These are phyloP conservation scores for Boletus rubropictus DNA, from an alignment of 768 basidiomycete genomes.

Conservation along the genomic window DNA sequence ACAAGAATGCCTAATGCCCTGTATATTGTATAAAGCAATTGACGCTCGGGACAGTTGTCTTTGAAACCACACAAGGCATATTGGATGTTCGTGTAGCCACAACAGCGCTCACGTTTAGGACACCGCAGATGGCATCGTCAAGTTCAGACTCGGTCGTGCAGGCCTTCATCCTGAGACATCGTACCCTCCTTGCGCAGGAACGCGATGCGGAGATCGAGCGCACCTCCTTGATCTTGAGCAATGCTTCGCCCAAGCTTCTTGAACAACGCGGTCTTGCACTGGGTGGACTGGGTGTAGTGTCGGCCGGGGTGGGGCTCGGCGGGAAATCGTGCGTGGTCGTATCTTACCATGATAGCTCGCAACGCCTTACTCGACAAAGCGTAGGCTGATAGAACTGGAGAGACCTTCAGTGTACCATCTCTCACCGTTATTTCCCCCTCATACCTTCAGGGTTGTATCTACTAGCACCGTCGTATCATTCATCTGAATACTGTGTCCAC, in stretches of 20 bases:
- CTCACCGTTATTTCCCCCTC: conserved; percentile 70
- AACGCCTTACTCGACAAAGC: conserved; percentile 30
- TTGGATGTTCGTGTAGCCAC: no score
- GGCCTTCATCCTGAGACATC: conserved; percentile 64
- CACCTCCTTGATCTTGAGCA: conserved; percentile 70
- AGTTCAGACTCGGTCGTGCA: conserved; percentile 32
- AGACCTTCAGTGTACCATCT: conserved; percentile 76
- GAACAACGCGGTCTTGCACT: conserved; percentile 84
- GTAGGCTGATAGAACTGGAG: conserved; percentile 81
- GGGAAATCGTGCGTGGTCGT: conserved; percentile 70
- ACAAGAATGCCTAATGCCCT: no score
- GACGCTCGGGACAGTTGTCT: no score
- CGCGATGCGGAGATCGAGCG: conserved; percentile 81
- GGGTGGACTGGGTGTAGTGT: conserved; percentile 61
- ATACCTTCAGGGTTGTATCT: conserved; percentile 64
- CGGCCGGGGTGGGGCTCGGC: conserved; percentile 80
- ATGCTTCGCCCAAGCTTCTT: conserved; percentile 78
- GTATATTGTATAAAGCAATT: no score
- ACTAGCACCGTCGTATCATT: neutral
- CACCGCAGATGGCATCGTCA: conserved; percentile 3
- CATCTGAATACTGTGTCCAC: conserved; percentile 7
- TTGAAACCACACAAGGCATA: no score
- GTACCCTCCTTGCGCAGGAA: conserved; percentile 62
- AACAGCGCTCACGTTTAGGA: neutral
- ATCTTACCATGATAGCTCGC: neutral